phyloP scores from a whole-genome alignment of 1,139 yeast species.

The Pneumocystis sp. region DNA sequence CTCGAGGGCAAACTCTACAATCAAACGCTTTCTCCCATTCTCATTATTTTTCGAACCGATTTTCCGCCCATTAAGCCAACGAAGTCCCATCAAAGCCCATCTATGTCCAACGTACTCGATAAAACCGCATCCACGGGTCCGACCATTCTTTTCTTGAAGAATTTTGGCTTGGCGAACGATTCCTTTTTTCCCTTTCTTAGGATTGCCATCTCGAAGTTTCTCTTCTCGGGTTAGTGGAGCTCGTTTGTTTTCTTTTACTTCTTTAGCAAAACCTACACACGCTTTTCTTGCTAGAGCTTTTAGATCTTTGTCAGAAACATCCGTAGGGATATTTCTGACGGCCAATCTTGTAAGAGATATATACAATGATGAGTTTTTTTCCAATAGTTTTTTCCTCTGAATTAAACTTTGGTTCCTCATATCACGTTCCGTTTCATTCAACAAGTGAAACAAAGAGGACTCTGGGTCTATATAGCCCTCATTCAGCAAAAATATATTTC shows the following conservation, averaged over 20 bases:
- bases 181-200: conserved; percentile 58
- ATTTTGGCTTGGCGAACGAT: conserved; percentile 88
- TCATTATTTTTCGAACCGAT: conserved; percentile 43
- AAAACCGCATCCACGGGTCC: conserved; percentile 94
- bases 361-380: conserved; percentile 81
- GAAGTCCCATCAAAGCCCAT: conserved; percentile 83
- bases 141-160: conserved; percentile 73
- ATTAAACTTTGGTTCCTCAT: conserved; percentile 77
- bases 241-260: conserved; percentile 58
- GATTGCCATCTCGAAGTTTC: conserved; percentile 42
- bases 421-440: conserved; percentile 64
- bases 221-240: conserved; percentile 88
- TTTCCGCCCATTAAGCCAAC: conserved; percentile 93
- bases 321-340: conserved; percentile 80
- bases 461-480: conserved; percentile 83
- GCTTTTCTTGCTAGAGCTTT: conserved; percentile 91
- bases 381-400: conserved; percentile 75
- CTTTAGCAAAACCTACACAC: conserved; percentile 88
- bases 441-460: conserved; percentile 58
- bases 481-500: conserved; percentile 71
- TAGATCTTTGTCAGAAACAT: conserved; percentile 74
- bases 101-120: conserved; percentile 86
- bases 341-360: conserved; percentile 87
- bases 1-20: conserved; percentile 91
- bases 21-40: conserved; percentile 51